Base-by-base conservation (phyloP, 176 grass and related monocot genomes). In the Cocos nucifera region DNA sequence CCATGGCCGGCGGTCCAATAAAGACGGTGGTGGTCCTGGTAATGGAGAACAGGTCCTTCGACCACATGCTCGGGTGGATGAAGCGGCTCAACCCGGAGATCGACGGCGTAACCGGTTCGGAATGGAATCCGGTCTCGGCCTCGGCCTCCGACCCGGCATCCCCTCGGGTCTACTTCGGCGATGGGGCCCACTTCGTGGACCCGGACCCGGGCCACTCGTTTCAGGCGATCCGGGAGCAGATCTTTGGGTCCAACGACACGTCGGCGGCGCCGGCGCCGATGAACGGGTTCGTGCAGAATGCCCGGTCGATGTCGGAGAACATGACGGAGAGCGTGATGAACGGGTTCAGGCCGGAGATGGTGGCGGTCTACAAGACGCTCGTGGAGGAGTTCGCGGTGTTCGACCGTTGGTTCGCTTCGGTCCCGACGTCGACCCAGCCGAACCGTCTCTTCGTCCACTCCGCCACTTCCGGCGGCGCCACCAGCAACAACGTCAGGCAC, bases 31-130 rank as follows among this genome's bases (percentile, higher is more conserved):
- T 95, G 15, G 83, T 95, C 58, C 75, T 95, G 59, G 91, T 82
- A 32, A 71, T 95, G n/a, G 90, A 95, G 77, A 95, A 95, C 80
- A 61, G 90, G 24, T 90, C 90, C 21, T 95, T 95, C 74, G 90
- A 95, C 82, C 90, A 95, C 82, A 90, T 90, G 90, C 79, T 95
- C 0, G 90, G 90, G 0, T 95, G 90, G 90, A 89, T 77, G 83
- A 88, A 80, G 71, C 74, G 68, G 50, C 56, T 90, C 8, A 82
- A 85, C 65, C 91, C 89, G 28, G 69, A 71, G 69, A 59, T 96
- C 53, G 83, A 90, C 64, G 91, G 91, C 20, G 78, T 96, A 62
- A 84, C 83, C 26, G 86, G 91, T 48, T 57, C 74, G 16, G 91
- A 90, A 50, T 90, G 91, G 75, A 96, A 96, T 70, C 67, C 68